Conservation (phyloP, 73 alveolate genomes). For the Uronychia setigera region DNA sequence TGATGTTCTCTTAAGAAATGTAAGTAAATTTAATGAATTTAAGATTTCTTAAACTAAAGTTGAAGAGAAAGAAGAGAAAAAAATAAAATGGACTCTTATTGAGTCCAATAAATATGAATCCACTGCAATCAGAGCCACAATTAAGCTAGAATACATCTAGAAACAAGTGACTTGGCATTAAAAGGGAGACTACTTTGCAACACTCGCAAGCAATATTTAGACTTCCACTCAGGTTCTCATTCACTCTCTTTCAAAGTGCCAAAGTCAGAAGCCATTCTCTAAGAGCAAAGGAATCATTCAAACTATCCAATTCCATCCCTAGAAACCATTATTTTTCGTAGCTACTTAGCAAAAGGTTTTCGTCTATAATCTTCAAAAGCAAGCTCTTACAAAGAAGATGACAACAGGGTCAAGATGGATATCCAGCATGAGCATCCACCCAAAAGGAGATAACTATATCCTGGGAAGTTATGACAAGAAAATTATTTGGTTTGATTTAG, state of each 20-base stretch:
- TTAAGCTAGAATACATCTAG: slow-evolving; percentile 24
- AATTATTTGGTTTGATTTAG: slow-evolving; percentile 97
- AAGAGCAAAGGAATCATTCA: slow-evolving; percentile 89
- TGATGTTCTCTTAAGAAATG: background rate
- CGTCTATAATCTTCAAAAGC: slow-evolving; percentile 91
- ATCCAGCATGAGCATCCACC: slow-evolving; percentile 86
- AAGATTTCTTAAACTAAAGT: background rate
- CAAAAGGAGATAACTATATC: slow-evolving; percentile 94
- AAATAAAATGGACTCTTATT: slow-evolving; percentile 18
- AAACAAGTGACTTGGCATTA: slow-evolving; percentile 58
- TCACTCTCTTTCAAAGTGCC: slow-evolving; percentile 90
- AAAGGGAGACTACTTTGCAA: slow-evolving; percentile 96
- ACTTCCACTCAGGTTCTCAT: slow-evolving; percentile 84
- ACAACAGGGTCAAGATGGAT: slow-evolving; percentile 88
- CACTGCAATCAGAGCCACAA: background rate
- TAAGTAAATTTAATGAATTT: background rate
- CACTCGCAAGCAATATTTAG: slow-evolving; percentile 84
- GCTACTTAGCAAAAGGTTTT: slow-evolving; percentile 92
- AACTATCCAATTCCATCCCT: slow-evolving; percentile 93
- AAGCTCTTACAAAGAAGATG: slow-evolving; percentile 82
- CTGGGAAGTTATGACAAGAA: slow-evolving; percentile 96
- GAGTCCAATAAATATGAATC: background rate
- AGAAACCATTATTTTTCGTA: slow-evolving; percentile 90
- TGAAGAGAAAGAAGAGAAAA: background rate
- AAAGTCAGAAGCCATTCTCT: slow-evolving; percentile 89